A percentile compares a stretch with the other conserved stretches of the same genome.
These are phyloP conservation scores for Colletotrichum paranaense DNA, from an alignment of 2,329 filamentous ascomycete genomes.

Conservation along the genomic window DNA sequence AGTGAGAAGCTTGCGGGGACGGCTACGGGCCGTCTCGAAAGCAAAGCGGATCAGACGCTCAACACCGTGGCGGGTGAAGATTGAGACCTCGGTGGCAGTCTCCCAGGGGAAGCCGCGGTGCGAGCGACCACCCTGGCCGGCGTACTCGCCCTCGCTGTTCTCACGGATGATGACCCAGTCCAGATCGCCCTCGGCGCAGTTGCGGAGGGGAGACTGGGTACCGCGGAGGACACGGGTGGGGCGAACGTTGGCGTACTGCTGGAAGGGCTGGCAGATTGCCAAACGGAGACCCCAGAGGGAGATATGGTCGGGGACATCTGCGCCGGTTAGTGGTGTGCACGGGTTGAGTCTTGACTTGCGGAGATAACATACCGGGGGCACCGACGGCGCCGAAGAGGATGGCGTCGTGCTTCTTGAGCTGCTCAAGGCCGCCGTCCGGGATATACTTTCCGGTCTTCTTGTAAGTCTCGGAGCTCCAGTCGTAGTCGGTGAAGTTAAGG, in stretches of 20 bases:
- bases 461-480: constrained; percentile 76
- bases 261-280: constrained; percentile 71
- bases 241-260: constrained; percentile 75
- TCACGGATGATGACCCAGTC: constrained; percentile 76
- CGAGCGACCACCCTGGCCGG: constrained; percentile 70
- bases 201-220: constrained; percentile 64
- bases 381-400: constrained; percentile 47
- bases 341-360: background rate
- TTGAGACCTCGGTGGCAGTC: constrained; percentile 69
- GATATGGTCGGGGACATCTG: constrained; percentile 73
- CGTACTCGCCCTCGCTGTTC: constrained; percentile 75
- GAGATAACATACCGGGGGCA: constrained; percentile 34
- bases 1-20: constrained; percentile 69
- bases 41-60: constrained; percentile 73
- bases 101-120: constrained; percentile 69
- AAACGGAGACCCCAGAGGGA: constrained; percentile 74
- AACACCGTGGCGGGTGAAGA: constrained; percentile 71
- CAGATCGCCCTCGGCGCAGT: constrained; percentile 61
- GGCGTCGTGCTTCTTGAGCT: constrained; percentile 41
- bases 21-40: constrained; percentile 63
- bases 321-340: background rate
- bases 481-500: constrained; percentile 70
- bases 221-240: constrained; percentile 70
- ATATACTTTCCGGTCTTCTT: constrained; percentile 75
- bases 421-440: constrained; percentile 65